These are phyloP conservation scores for Posidonia australis DNA, from an alignment of 106 monocot genomes.

Conservation along the genomic window DNA sequence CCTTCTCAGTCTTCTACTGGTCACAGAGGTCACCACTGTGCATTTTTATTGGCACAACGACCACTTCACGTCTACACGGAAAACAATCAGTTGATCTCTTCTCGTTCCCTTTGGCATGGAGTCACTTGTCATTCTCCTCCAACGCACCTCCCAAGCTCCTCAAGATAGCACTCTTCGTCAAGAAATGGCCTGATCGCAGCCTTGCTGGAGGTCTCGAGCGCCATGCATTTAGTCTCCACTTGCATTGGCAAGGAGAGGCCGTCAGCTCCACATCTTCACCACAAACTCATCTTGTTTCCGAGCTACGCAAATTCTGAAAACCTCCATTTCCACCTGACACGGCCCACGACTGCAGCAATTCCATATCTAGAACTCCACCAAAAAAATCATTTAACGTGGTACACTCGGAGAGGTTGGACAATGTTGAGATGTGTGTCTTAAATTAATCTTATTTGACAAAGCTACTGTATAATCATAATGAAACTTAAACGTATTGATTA, in stretches of 20 bases:
- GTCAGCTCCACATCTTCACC: constrained; percentile 53
- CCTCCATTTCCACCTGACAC: constrained; percentile 45
- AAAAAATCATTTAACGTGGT: constrained; percentile 47
- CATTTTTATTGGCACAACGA: not conserved
- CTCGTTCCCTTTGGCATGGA: constrained; percentile 47
- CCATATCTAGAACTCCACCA: constrained; percentile 29
- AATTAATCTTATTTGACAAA: too few species aligned
- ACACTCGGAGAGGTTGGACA: constrained; percentile 69
- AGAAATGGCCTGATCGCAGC: constrained; percentile 50
- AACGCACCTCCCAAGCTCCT: constrained; percentile 38
- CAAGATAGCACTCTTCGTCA: constrained; percentile 77
- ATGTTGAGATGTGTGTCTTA: too few species aligned
- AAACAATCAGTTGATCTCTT: constrained; percentile 27
- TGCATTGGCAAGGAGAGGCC: constrained; percentile 58
- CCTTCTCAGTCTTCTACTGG: not conserved
- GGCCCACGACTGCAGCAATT: constrained; percentile 54
- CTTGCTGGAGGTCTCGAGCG: constrained; percentile 82
- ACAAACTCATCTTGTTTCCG: constrained; percentile 14
- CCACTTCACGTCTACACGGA: not conserved
- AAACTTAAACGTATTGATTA: too few species aligned
- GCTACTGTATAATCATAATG: too few species aligned
- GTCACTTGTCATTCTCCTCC: constrained; percentile 52
- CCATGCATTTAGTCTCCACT: constrained; percentile 75
- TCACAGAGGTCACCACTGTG: not conserved
- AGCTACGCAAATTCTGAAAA: constrained; percentile 2